Conservation (phyloP, 1,284 basidiomycete species). For the Anthracocystis walkeri region DNA sequence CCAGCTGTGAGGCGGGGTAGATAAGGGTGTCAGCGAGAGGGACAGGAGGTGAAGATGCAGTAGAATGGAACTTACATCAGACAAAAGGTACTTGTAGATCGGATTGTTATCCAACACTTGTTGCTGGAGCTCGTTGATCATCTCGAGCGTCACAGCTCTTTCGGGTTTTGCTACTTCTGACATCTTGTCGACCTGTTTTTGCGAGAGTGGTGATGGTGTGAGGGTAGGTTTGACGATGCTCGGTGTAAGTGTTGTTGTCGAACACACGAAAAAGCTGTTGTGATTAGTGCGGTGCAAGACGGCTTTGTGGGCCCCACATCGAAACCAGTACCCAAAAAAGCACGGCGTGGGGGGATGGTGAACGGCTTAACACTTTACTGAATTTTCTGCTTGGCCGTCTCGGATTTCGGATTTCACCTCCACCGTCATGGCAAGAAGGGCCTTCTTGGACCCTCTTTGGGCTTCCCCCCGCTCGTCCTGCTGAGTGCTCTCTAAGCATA, state of each 20-base stretch:
- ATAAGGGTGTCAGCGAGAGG: neutral
- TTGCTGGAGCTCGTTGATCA: slow-evolving; percentile 49
- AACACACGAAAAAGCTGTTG: neutral
- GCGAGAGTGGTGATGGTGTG: neutral
- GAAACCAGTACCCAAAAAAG: slow-evolving; percentile 6
- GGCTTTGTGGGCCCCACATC: slow-evolving; percentile 4
- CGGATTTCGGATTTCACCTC: slow-evolving; percentile 27
- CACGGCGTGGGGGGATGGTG: slow-evolving; percentile 1
- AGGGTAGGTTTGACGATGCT: neutral
- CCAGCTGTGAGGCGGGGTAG: slow-evolving; percentile 16
- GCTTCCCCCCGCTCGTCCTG: neutral
- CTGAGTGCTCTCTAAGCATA: neutral
- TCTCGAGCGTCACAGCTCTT: slow-evolving; percentile 34
- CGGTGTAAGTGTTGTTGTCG: neutral
- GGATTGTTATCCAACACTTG: slow-evolving; percentile 48
- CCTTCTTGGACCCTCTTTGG: slow-evolving; percentile 15
- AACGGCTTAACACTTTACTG: neutral
- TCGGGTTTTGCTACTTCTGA: slow-evolving; percentile 3
- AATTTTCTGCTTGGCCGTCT: neutral
- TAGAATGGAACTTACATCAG: slow-evolving; percentile 27
- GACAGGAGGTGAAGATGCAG: neutral
- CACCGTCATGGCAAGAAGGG: slow-evolving; percentile 6
- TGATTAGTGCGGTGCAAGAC: neutral
- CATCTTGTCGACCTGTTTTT: slow-evolving; percentile 9
- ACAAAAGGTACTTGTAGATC: slow-evolving; percentile 55